Conservation (phyloP, 345 rosid species). For the Eucalyptus curtisii region DNA sequence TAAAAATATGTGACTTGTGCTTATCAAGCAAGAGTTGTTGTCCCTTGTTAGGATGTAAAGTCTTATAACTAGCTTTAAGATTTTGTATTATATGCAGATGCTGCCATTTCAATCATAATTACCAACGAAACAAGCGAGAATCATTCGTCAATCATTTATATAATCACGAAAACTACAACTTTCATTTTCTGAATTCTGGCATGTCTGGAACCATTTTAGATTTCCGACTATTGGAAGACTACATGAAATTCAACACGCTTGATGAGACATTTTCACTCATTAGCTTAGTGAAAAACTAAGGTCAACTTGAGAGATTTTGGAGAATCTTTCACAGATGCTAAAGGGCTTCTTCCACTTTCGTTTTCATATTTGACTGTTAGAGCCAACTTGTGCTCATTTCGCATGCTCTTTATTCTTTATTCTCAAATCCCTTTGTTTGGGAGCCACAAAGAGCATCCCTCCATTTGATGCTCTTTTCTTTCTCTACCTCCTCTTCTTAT, state of each 20-base stretch:
- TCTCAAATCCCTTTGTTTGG: neutral
- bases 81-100: neutral
- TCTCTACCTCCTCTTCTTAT: neutral
- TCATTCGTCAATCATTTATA: neutral
- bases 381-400: neutral
- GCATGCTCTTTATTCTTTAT: neutral
- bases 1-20: neutral
- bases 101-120: no score
- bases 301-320: neutral
- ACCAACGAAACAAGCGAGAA: neutral
- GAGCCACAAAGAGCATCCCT: neutral
- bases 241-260: neutral
- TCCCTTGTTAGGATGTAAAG: neutral
- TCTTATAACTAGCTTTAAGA: neutral
- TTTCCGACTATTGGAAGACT: neutral
- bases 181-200: accelerated
- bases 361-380: neutral
- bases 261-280: neutral
- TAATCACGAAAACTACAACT: neutral
- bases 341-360: neutral
- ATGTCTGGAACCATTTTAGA: neutral
- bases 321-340: neutral
- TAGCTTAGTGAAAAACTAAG: neutral
- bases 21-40: neutral
- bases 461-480: neutral